Percentiles rank a stretch among this genome's conserved stretches.
Conservation (phyloP, 345 rosid genomes). For the Diplotaxis tenuifolia region DNA sequence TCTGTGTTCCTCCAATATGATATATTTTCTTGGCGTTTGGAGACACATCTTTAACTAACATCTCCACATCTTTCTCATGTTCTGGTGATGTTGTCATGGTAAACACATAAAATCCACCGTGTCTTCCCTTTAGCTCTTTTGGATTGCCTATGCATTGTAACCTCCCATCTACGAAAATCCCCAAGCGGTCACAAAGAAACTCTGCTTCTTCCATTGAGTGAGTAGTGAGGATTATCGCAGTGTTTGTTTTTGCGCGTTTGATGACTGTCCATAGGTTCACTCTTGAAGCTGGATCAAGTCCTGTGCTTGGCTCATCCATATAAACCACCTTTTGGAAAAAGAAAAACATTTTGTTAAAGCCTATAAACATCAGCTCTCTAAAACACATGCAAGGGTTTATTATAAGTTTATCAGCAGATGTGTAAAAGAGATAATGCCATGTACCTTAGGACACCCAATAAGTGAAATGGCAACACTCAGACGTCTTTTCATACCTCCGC, state of each 20-base stretch:
- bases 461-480: conserved; percentile 93
- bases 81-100: conserved; percentile 65
- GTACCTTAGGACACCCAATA: conserved; percentile 86
- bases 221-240: conserved; percentile 21
- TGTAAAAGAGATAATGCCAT: background rate
- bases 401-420: background rate
- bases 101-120: conserved; percentile 79
- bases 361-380: no score
- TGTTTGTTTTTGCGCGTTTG: conserved; percentile 64
- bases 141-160: conserved; percentile 91
- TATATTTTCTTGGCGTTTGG: conserved; percentile 67
- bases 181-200: conserved; percentile 80
- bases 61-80: conserved; percentile 67
- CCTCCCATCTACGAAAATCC: conserved; percentile 76
- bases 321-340: conserved; percentile 65
- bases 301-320: conserved; percentile 98
- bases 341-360: background rate
- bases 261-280: conserved; percentile 80
- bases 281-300: conserved; percentile 92
- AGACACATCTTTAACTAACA: conserved; percentile 55
- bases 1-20: conserved; percentile 83
- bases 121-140: conserved; percentile 76
- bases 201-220: conserved; percentile 37
- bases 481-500: conserved; percentile 98
- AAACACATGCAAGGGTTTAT: background rate